These are phyloP conservation scores for Calocera cornea DNA, from an alignment of 768 basidiomycete genomes.

Conservation along the genomic window DNA sequence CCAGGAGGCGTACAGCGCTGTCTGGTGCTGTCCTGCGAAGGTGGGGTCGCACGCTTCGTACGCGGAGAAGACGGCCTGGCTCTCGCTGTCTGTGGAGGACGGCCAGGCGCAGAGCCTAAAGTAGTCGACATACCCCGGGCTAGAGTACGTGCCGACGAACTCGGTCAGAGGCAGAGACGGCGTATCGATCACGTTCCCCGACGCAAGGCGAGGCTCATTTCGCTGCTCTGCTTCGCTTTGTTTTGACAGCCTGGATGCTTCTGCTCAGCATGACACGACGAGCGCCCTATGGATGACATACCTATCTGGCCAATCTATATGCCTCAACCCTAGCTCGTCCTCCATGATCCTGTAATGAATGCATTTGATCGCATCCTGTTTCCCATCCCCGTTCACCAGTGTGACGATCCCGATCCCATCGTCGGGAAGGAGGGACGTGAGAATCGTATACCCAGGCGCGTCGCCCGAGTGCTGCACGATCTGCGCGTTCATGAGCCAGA, in stretches of 20 bases:
- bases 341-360: conserved; percentile 19
- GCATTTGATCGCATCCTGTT: conserved; percentile 10
- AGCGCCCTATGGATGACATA: neutral
- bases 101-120: conserved; percentile 26
- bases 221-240: conserved; percentile 13
- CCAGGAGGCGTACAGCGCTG: conserved; percentile 24
- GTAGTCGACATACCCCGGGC: conserved; percentile 27
- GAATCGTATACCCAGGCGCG: conserved; percentile 25
- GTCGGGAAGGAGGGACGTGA: conserved; percentile 25
- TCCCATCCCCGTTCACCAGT: conserved; percentile 24
- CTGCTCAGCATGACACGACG: too few species aligned
- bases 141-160: conserved; percentile 28
- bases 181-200: neutral
- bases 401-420: conserved; percentile 28
- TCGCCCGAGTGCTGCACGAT: conserved; percentile 26
- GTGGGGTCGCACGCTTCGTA: conserved; percentile 22
- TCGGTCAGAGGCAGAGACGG: conserved; percentile 15
- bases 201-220: conserved; percentile 7
- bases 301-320: conserved; percentile 9
- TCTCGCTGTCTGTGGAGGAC: conserved; percentile 18
- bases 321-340: conserved; percentile 9
- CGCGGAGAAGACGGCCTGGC: conserved; percentile 18
- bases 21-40: neutral
- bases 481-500: conserved; percentile 18
- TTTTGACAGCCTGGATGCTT: conserved; percentile 11